These are phyloP conservation scores for Elaphomyces granulatus DNA, from an alignment of 495 filamentous ascomycete species.

Conservation along the genomic window DNA sequence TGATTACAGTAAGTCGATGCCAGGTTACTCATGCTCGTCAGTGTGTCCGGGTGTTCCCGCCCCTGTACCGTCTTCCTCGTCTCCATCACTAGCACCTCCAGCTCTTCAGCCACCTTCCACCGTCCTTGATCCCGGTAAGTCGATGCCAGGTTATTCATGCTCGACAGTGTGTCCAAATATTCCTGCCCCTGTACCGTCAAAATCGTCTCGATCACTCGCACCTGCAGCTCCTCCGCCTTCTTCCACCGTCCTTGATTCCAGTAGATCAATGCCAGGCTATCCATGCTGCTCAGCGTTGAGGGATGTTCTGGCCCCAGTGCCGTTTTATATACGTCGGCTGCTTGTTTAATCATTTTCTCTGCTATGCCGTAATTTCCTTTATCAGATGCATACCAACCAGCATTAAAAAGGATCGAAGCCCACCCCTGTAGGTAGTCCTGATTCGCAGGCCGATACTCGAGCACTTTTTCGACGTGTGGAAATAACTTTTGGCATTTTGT, in stretches of 20 bases:
- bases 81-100: conserved; percentile 16
- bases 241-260: conserved; percentile 9
- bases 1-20: conserved; percentile 11
- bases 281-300: conserved; percentile 9
- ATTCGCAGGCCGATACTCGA: conserved; percentile 6
- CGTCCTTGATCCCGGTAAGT: conserved; percentile 16
- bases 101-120: conserved; percentile 17
- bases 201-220: conserved; percentile 7
- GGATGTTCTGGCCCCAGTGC: conserved; percentile 9
- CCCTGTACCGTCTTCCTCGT: conserved; percentile 5
- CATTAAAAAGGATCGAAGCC: conserved; percentile 13
- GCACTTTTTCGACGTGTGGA: conserved; percentile 11
- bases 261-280: conserved; percentile 11
- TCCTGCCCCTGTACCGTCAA: conserved; percentile 11
- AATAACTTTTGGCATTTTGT: conserved; percentile 12
- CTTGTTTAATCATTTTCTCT: conserved; percentile 5
- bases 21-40: conserved; percentile 3
- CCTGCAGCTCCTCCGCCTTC: conserved; percentile 8
- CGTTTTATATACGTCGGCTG: conserved; percentile 4
- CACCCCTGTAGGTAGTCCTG: conserved; percentile 3
- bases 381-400: conserved; percentile 8
- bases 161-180: conserved; percentile 15
- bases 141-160: conserved; percentile 17
- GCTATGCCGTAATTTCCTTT: conserved; percentile 3
- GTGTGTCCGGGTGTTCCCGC: conserved; percentile 4